Conservation (phyloP, 176 grass and related monocot genomes). For the Lolium multiflorum region DNA sequence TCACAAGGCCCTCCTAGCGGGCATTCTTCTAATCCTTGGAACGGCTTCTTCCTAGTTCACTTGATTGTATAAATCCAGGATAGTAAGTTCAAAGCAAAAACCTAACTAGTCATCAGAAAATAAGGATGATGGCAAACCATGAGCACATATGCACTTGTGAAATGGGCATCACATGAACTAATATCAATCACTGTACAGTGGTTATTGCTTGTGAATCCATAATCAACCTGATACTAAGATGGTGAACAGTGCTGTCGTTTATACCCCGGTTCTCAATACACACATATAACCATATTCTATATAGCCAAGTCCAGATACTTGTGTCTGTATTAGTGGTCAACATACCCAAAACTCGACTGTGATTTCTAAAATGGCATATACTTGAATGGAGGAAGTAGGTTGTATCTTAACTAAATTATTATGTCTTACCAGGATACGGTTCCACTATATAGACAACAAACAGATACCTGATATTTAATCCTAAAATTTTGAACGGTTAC, state of each 20-base stretch:
- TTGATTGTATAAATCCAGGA: background rate
- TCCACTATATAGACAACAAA: background rate
- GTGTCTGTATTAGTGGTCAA: background rate
- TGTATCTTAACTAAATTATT: background rate
- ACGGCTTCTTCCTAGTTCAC: background rate
- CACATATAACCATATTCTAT: background rate
- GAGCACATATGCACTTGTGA: background rate
- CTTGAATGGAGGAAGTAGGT: background rate
- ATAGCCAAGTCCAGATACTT: background rate
- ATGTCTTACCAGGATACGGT: conserved; percentile 1
- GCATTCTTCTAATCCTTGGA: conserved; percentile 4
- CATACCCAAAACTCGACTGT: background rate
- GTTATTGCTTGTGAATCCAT: background rate
- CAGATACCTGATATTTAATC: background rate
- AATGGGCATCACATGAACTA: background rate
- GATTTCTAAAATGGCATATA: background rate
- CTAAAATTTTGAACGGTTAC: too few relatives aligned
- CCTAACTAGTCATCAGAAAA: background rate
- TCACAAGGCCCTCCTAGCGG: background rate
- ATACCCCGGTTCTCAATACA: background rate
- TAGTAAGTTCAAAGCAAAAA: background rate
- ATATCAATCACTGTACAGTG: background rate
- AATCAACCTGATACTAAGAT: background rate
- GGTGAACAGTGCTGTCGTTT: background rate
- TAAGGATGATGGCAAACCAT: background rate